phyloP scores from a whole-genome alignment of 148 eudicot species.

The Vaccinium vitisidaea region DNA sequence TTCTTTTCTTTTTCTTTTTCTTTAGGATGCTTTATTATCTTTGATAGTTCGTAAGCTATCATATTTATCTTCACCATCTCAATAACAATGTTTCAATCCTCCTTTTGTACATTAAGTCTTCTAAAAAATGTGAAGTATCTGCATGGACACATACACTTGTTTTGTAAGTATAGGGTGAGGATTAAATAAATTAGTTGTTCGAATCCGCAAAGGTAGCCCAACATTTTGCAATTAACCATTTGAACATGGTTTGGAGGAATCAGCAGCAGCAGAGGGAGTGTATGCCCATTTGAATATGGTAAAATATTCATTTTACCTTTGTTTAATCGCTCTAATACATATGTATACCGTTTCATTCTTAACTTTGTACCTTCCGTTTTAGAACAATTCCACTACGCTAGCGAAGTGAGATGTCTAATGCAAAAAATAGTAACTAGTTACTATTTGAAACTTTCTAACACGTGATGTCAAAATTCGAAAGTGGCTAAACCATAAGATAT shows the following conservation, averaged over 20 bases:
- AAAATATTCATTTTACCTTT: too few species aligned
- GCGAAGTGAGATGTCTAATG: too few species aligned
- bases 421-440: too few species aligned
- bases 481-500: too few species aligned
- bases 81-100: neutral
- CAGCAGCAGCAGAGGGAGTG: too few species aligned
- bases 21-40: neutral
- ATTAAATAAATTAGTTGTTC: neutral
- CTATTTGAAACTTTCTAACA: too few species aligned
- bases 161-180: neutral
- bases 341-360: too few species aligned
- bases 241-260: neutral
- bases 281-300: too few species aligned
- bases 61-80: neutral
- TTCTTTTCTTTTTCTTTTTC: neutral
- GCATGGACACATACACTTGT: neutral
- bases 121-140: neutral
- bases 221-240: neutral
- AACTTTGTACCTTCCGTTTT: too few species aligned
- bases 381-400: too few species aligned
- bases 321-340: too few species aligned
- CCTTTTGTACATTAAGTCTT: neutral
- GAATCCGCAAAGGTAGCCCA: neutral
- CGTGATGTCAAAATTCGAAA: too few species aligned
- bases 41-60: neutral